Percentiles rank a stretch among this genome's conserved stretches.
Evolutionary conservation across 2,329 filamentous ascomycete genomes (phyloP).

Genomic region (Trichoderma sp.): DNA sequence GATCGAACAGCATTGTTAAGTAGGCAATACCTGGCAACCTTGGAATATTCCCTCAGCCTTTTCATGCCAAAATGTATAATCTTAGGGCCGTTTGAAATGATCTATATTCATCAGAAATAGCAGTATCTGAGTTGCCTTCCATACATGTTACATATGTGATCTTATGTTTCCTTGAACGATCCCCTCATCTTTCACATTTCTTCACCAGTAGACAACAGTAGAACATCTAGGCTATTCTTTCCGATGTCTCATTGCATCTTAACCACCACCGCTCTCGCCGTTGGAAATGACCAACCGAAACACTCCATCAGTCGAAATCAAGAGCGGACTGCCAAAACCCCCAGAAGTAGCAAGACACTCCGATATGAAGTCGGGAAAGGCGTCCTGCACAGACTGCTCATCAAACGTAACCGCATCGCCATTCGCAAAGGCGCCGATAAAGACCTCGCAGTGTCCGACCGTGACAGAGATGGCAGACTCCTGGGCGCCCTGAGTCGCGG

Average conservation of each 20-base stretch:
- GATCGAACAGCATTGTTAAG: too few species aligned
- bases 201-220: too few species aligned
- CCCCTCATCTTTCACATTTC: background rate
- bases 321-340: background rate
- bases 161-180: too few species aligned
- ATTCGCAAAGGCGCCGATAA: slow-evolving; percentile 14
- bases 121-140: too few species aligned
- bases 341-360: background rate
- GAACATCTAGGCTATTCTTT: too few species aligned
- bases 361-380: slow-evolving; percentile 9
- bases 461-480: slow-evolving; percentile 1
- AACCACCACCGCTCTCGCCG: slow-evolving; percentile 7
- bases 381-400: slow-evolving; percentile 7
- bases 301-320: slow-evolving; percentile 11
- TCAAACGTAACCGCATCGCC: slow-evolving; percentile 13
- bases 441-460: slow-evolving; percentile 1
- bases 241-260: background rate
- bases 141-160: too few species aligned
- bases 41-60: too few species aligned
- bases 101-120: too few species aligned
- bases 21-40: too few species aligned
- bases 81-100: too few species aligned
- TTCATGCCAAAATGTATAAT: too few species aligned
- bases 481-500: background rate
- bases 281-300: slow-evolving; percentile 9